Evolutionary conservation across 495 filamentous ascomycete genomes (phyloP).

Genomic region (Bathelium albidoporum): DNA sequence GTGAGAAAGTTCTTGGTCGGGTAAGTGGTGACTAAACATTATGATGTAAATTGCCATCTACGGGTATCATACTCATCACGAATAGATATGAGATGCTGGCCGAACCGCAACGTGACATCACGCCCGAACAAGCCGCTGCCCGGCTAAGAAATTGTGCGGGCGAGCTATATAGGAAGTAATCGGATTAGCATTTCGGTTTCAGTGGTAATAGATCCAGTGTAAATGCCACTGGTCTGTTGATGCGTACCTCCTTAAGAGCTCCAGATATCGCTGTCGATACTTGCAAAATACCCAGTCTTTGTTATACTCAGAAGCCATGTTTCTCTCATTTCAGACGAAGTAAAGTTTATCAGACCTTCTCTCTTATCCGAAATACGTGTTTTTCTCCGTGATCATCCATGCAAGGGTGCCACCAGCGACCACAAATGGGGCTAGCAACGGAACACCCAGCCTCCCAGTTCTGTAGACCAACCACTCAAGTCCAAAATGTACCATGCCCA

Average conservation of each 20-base stretch:
- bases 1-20: constrained; percentile 95
- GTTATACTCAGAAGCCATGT: too few relatives aligned
- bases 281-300: not conserved
- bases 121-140: constrained; percentile 86
- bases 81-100: constrained; percentile 74
- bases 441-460: constrained; percentile 56
- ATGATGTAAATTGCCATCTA: not conserved
- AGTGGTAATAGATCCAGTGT: not conserved
- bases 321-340: too few relatives aligned
- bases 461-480: constrained; percentile 69
- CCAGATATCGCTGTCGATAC: not conserved
- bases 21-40: constrained; percentile 29
- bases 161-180: constrained; percentile 67
- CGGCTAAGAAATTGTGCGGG: constrained; percentile 65
- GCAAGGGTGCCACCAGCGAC: constrained; percentile 56
- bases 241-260: not conserved
- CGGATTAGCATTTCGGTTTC: constrained; percentile 25
- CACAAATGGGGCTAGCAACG: constrained; percentile 60
- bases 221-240: not conserved
- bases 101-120: constrained; percentile 95
- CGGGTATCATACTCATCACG: not conserved
- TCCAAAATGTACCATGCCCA: constrained; percentile 72
- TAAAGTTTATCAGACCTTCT: not conserved
- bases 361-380: constrained; percentile 48
- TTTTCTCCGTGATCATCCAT: constrained; percentile 77